Base-by-base conservation (phyloP, 108 stramenopile genomes). In the Aureococcus anophagefferens region DNA sequence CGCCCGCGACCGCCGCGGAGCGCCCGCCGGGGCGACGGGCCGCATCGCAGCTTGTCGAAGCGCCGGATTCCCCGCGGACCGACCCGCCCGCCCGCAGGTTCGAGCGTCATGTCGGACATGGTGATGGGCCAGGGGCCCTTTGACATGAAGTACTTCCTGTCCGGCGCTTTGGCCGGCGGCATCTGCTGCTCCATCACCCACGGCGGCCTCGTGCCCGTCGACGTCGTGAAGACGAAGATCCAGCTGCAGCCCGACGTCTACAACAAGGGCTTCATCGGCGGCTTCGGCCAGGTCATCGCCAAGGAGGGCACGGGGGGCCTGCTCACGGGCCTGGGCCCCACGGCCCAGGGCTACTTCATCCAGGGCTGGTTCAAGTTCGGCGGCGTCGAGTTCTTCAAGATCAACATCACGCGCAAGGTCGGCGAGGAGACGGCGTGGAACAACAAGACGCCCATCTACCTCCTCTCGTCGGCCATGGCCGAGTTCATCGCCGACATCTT, bases 321-420 rank as follows among this genome's bases (percentile, higher is more conserved):
- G 63, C 90, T 91, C n/a, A 96, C 94, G 30, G 96, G 96, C 69
- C 89, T 97, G 64, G 94, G 94, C 46, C 94, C 96, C 46, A 97
- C 96, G 63, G 92, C 88, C 68, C 88, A 84, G 31, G 96, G 96
- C 67, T 97, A 97, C 87, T 97, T 97, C 77, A 81, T 96, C 72
- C 96, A 97, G 85, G 96, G 96, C 65, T 96, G 93, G 91, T 97
- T 96, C 88, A 97, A 97, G 86, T 97, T 97, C 79, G 96, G 96
- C n/a, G 96, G 94, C 79, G 94, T 97, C 30, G 94, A 97, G 81
- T 90, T 86, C 73, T 92, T 97, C 91, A 97, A 97, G 89, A 87
- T 95, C 74, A 86, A 95, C 65, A 86, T 90, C 62, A 93, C 87
- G 59, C 63, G 85, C 37, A 25, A 62, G 51, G 44, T 96, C 73